A percentile compares a stretch with the other conserved stretches of the same genome.
Evolutionary conservation across 768 basidiomycete species (phyloP).

Genomic region (Leccinum variicolor): DNA sequence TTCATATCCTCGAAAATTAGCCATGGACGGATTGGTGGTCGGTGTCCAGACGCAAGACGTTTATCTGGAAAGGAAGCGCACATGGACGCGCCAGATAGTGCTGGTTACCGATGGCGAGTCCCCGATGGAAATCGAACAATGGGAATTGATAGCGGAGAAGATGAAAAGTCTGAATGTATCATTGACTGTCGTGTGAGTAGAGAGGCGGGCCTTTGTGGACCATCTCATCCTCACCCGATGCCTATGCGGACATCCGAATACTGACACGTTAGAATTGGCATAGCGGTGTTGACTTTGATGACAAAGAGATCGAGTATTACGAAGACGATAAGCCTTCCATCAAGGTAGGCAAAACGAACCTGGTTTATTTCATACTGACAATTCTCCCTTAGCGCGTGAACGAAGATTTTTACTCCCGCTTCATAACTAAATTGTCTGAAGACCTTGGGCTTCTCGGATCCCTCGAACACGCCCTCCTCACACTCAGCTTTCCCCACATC

Average conservation of each 20-base stretch:
- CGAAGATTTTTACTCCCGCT: constrained; percentile 64
- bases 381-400: constrained; percentile 52
- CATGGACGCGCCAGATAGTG: constrained; percentile 83
- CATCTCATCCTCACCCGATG: background rate
- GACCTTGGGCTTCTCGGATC: constrained; percentile 27
- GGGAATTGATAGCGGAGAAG: constrained; percentile 64
- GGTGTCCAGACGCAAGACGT: constrained; percentile 74
- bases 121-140: constrained; percentile 69
- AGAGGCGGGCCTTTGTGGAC: background rate
- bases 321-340: constrained; percentile 67
- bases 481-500: constrained; percentile 49
- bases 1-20: constrained; percentile 33
- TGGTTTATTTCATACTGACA: background rate
- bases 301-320: constrained; percentile 57
- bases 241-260: background rate
- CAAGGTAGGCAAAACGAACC: constrained; percentile 52
- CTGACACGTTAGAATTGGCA: background rate
- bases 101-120: constrained; percentile 85
- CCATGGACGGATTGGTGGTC: constrained; percentile 85
- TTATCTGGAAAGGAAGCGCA: constrained; percentile 66
- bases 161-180: constrained; percentile 57
- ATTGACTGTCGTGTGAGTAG: constrained; percentile 68
- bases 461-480: constrained; percentile 28
- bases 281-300: constrained; percentile 90
- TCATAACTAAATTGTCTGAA: constrained; percentile 37